A percentile compares a stretch with the other conserved stretches of the same genome.
These are phyloP conservation scores for Trichoderma virens DNA, from an alignment of 495 filamentous ascomycete genomes.

Conservation along the genomic window DNA sequence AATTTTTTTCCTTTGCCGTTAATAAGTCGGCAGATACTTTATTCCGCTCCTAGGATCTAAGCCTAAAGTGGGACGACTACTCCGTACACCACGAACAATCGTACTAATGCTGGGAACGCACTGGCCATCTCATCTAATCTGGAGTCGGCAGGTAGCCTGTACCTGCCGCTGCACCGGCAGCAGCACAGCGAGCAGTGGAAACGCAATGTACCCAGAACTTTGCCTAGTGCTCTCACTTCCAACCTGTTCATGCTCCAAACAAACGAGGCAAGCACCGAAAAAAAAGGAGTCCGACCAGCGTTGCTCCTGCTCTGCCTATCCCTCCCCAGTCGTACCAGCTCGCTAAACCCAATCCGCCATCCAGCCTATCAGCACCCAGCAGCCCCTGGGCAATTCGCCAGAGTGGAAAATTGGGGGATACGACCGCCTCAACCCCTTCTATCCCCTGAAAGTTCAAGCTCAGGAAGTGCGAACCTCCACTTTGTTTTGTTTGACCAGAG, in stretches of 20 bases:
- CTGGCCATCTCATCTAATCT: conserved; percentile 1
- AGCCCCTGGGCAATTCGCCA: not conserved
- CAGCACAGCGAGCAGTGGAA: not conserved
- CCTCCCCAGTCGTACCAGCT: not conserved
- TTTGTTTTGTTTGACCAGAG: not conserved
- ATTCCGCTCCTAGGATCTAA: not conserved
- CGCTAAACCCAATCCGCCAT: conserved; percentile 3
- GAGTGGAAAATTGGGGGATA: conserved; percentile 7
- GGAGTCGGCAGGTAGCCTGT: not conserved
- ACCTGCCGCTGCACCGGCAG: not conserved
- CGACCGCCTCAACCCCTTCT: conserved; percentile 5
- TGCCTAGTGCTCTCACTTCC: not conserved
- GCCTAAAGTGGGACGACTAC: not conserved
- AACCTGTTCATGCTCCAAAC: not conserved
- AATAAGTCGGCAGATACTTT: not conserved
- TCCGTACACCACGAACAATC: too few relatives aligned
- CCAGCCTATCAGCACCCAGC: not conserved
- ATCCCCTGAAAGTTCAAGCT: conserved; percentile 6
- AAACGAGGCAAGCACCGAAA: not conserved
- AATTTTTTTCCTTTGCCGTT: conserved; percentile 7
- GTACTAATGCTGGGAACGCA: not conserved
- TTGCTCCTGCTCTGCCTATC: not conserved
- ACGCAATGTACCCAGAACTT: not conserved
- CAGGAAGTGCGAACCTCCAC: not conserved
- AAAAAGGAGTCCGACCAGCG: not conserved